Evolutionary conservation across 139 green algal genomes (phyloP).

Genomic region (Deuterostichococcus epilithicus): DNA sequence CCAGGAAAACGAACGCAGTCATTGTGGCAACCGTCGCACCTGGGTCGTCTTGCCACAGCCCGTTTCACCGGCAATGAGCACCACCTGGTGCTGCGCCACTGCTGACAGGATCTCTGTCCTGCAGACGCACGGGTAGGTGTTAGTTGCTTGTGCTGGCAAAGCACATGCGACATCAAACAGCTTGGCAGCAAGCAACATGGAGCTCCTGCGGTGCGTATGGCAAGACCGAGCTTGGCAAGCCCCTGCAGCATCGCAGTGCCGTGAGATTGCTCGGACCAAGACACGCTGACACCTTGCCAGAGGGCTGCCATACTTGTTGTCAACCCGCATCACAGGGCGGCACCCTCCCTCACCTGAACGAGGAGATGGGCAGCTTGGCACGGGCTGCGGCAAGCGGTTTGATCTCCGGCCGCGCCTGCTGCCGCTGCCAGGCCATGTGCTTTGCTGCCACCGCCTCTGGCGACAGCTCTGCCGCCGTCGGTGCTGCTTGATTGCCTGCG

Average conservation of each 20-base stretch:
- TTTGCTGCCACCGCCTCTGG: neutral
- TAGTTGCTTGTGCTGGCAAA: no score
- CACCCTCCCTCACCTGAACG: conserved; percentile 10
- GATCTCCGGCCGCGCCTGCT: conserved; percentile 7
- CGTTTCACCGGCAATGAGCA: conserved; percentile 77
- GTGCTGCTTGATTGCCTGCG: neutral
- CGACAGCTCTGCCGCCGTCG: neutral
- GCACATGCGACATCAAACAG: no score
- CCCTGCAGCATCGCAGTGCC: no score
- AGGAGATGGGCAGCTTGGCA: conserved; percentile 41
- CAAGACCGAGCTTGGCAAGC: no score
- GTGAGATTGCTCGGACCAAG: no score
- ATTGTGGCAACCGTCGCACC: neutral
- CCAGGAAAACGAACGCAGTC: neutral
- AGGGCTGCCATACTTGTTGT: no score
- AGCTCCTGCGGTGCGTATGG: no score
- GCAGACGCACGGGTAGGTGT: neutral
- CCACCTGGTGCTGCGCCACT: conserved; percentile 46
- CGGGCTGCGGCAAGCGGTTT: conserved; percentile 17
- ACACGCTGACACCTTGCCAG: no score
- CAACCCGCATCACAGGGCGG: no score
- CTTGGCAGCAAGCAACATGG: no score
- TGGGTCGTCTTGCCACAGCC: conserved; percentile 85
- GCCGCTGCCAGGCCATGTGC: conserved; percentile 9
- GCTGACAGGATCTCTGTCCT: conserved; percentile 35